These are phyloP conservation scores for Cynanchum wilfordii DNA, from an alignment of 257 asterid species.

Conservation along the genomic window DNA sequence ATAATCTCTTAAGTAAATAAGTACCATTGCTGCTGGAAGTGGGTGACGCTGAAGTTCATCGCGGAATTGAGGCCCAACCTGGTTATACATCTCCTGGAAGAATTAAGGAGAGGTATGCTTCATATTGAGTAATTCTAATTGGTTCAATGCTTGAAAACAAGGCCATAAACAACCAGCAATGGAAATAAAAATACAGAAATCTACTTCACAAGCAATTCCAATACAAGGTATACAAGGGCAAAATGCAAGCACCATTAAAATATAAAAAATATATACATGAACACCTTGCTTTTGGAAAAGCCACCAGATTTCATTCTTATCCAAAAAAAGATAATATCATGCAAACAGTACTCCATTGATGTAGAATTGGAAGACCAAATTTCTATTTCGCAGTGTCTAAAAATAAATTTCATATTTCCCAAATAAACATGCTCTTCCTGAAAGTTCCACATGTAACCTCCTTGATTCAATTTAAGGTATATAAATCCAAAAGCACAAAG, in stretches of 20 bases:
- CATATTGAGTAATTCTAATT: not conserved
- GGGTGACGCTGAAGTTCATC: slow-evolving; percentile 90
- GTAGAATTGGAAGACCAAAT: not conserved
- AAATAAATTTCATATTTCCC: not conserved
- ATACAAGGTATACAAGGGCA: not conserved
- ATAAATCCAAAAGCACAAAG: not conserved
- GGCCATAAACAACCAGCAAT: not conserved
- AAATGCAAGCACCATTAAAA: too few relatives aligned
- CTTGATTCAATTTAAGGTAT: not conserved
- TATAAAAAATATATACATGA: not conserved
- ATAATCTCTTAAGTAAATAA: not conserved
- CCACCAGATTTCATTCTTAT: not conserved
- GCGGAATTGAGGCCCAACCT: slow-evolving; percentile 85
- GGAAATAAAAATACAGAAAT: not conserved
- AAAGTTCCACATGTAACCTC: not conserved
- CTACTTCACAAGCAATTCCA: not conserved
- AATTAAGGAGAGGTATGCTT: not conserved
- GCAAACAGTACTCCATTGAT: not conserved
- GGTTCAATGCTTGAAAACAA: not conserved
- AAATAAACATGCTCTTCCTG: too few relatives aligned
- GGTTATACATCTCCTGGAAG: slow-evolving; percentile 88
- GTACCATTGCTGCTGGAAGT: slow-evolving; percentile 76
- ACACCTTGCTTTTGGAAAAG: not conserved
- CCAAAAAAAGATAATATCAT: not conserved
- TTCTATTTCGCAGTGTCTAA: not conserved